Evolutionary conservation across 495 filamentous ascomycete genomes (phyloP).

Genomic region (Staphylotrichum longicolle): DNA sequence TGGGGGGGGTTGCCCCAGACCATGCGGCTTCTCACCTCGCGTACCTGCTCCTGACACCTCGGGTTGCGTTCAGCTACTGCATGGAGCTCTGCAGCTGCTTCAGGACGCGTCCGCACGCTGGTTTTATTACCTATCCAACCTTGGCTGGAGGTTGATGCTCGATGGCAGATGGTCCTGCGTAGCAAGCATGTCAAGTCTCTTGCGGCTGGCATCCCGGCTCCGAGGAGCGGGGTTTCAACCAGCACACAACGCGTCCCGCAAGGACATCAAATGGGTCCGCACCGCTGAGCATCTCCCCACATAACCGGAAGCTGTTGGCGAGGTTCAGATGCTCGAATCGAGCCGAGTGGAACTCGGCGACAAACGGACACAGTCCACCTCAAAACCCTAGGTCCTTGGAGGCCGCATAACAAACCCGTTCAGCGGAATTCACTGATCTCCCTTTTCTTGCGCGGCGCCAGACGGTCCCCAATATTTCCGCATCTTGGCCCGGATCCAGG

Average conservation of each 20-base stretch:
- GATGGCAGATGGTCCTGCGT: no score
- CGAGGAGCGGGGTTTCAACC: conserved; percentile 19
- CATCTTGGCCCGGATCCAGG: conserved; percentile 7
- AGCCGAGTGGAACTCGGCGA: background rate
- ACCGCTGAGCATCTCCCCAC: background rate
- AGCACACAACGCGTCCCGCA: background rate
- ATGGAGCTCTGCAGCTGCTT: background rate
- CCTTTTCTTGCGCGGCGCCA: conserved; percentile 4
- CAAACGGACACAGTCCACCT: no score
- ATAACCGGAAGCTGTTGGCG: background rate
- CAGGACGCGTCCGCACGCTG: background rate
- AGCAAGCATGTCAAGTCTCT: no score
- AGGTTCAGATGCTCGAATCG: background rate
- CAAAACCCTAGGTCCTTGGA: no score
- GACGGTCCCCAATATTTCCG: conserved; percentile 6
- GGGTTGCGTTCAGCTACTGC: background rate
- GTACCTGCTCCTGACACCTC: conserved; percentile 1
- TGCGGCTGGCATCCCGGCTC: conserved; percentile 6
- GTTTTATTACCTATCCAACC: no score
- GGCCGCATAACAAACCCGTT: no score
- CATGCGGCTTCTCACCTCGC: conserved; percentile 8
- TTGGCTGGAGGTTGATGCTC: no score
- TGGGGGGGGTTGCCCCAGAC: conserved; percentile 7
- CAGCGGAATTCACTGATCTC: background rate
- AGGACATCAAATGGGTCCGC: background rate